Evolutionary conservation across 257 asterid species (phyloP).

Genomic region (Solanum chiquidenum): DNA sequence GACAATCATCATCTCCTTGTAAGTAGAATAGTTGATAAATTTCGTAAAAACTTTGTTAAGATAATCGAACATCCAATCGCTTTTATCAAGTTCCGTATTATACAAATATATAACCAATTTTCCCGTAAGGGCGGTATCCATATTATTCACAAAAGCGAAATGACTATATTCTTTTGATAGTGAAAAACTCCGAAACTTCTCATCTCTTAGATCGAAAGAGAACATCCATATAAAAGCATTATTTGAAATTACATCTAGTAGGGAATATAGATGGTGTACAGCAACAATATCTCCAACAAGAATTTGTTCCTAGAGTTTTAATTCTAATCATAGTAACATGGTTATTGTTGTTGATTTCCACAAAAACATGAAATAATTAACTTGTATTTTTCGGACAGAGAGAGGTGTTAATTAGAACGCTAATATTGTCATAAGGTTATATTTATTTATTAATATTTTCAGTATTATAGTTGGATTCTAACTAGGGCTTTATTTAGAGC

Average conservation of each 20-base stretch:
- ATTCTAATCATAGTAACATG: not conserved
- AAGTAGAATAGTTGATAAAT: not conserved
- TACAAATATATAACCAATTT: not conserved
- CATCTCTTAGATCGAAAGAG: not conserved
- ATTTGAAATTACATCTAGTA: not conserved
- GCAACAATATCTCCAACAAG: not conserved
- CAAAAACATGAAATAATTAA: not conserved
- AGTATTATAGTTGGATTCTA: not conserved
- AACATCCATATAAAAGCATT: too few species aligned
- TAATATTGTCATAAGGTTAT: not conserved
- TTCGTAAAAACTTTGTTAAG: not conserved
- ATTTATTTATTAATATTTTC: not conserved
- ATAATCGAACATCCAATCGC: not conserved
- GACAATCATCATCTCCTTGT: not conserved
- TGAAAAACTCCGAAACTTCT: not conserved
- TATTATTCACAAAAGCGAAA: not conserved
- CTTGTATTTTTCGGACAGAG: not conserved
- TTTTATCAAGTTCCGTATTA: not conserved
- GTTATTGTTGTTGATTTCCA: not conserved
- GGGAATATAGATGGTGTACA: too few species aligned
- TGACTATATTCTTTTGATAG: not conserved
- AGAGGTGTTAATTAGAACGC: too few species aligned
- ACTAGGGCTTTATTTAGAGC: not conserved
- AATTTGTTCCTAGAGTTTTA: not conserved
- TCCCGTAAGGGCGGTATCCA: not conserved